phyloP scores from a whole-genome alignment of 805 yeast genomes.

The Kluyveromyces siamensis region DNA sequence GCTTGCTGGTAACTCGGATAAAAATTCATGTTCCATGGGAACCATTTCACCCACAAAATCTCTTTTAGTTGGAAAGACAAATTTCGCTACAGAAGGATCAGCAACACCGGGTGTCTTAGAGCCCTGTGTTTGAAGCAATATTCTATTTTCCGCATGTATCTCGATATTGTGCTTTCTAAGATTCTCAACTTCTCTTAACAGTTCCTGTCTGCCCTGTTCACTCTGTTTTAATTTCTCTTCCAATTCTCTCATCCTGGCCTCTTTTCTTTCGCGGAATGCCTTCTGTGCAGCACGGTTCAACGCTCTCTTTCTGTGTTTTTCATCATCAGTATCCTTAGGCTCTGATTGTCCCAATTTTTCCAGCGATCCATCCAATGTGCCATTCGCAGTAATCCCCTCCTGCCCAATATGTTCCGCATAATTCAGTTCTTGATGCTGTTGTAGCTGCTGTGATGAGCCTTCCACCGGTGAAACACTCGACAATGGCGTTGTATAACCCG shows the following conservation, averaged over 20 bases:
- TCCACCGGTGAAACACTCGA: no score
- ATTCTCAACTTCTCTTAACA: conserved; percentile 41
- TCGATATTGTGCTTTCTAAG: conserved; percentile 46
- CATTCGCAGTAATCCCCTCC: no score
- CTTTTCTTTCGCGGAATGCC: conserved; percentile 78
- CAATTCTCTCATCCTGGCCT: conserved; percentile 58
- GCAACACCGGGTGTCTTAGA: not conserved
- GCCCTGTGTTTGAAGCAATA: conserved; percentile 28
- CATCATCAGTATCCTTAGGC: conserved; percentile 23
- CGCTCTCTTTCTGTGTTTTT: conserved; percentile 54
- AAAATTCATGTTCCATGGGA: not conserved
- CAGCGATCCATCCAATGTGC: no score
- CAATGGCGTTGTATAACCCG: conserved; percentile 1
- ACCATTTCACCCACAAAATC: not conserved
- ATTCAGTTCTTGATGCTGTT: no score
- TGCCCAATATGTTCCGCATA: no score
- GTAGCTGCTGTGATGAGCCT: no score
- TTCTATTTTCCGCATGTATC: conserved; percentile 54
- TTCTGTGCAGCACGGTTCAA: conserved; percentile 84
- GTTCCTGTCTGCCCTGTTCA: conserved; percentile 42
- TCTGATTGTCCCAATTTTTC: not conserved
- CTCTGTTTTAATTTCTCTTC: conserved; percentile 48
- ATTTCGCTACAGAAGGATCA: not conserved
- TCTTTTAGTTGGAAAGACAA: not conserved
- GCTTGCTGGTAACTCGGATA: conserved; percentile 12